phyloP scores from a whole-genome alignment of 78 protist genomes.

The Thecamonas trahens region DNA sequence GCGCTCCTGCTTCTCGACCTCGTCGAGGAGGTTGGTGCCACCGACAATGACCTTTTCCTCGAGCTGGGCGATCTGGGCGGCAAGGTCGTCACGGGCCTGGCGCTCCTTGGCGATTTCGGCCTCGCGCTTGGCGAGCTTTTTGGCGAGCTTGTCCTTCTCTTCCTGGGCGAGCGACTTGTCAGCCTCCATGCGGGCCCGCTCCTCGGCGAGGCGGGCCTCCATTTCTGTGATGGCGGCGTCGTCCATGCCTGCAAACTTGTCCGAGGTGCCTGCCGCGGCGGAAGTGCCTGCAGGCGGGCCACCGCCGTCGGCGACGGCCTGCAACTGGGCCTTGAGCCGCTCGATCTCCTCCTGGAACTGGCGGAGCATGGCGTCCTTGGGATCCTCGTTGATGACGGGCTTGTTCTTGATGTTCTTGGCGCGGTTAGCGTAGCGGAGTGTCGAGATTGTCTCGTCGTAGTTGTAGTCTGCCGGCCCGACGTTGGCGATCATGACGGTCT shows the following conservation, averaged over 20 bases:
- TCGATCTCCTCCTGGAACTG: constrained; percentile 57
- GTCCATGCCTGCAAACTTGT: neutral
- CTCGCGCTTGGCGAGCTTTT: neutral
- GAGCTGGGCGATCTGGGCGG: neutral
- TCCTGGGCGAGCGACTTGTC: neutral
- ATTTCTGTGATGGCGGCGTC: neutral
- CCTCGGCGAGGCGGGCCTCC: neutral
- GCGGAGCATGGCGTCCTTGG: constrained; percentile 76
- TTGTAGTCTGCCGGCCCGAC: constrained; percentile 70
- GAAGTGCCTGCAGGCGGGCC: neutral
- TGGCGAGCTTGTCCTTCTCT: neutral
- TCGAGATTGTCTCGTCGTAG: constrained; percentile 64
- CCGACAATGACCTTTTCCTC: constrained; percentile 21
- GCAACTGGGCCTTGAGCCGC: constrained; percentile 21
- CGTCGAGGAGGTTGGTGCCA: constrained; percentile 12
- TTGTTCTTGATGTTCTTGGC: constrained; percentile 88
- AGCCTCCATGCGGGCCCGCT: neutral
- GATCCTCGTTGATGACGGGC: constrained; percentile 81
- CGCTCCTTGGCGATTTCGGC: neutral
- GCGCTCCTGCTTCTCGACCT: constrained; percentile 8
- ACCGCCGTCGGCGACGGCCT: neutral
- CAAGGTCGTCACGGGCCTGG: neutral
- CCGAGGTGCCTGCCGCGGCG: neutral
- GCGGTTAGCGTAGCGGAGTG: constrained; percentile 77
- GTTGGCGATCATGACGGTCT: constrained; percentile 80